These are phyloP conservation scores for Suillus discolor DNA, from an alignment of 768 basidiomycete genomes.

Conservation along the genomic window DNA sequence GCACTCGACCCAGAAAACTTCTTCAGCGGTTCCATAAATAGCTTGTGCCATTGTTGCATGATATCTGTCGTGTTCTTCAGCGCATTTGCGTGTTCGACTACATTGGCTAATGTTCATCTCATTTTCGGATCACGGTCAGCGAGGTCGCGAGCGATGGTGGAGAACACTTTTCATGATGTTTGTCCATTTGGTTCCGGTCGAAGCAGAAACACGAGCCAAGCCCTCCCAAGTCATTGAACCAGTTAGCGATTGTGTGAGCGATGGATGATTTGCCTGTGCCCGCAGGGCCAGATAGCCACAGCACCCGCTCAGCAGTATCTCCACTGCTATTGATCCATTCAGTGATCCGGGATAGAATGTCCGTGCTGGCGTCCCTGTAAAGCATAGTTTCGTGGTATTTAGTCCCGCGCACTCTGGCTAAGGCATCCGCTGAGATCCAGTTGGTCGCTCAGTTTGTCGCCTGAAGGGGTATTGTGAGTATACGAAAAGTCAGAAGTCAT, in stretches of 20 bases:
- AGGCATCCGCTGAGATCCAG: constrained; percentile 4
- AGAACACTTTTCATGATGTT: constrained; percentile 24
- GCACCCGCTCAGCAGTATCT: constrained; percentile 9
- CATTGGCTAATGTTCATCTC: not conserved
- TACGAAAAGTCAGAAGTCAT: not conserved
- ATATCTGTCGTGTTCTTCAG: constrained; percentile 3
- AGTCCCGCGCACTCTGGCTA: constrained; percentile 7
- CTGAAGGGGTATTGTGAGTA: not conserved
- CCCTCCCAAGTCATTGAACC: constrained; percentile 12
- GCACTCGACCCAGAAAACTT: constrained; percentile 8
- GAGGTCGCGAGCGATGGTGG: constrained; percentile 27
- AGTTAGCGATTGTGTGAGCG: constrained; percentile 19
- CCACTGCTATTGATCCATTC: constrained; percentile 15
- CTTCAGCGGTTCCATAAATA: constrained; percentile 19
- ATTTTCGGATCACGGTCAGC: constrained; percentile 18
- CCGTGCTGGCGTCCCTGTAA: constrained; percentile 20
- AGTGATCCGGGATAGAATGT: constrained; percentile 17
- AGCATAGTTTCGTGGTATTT: constrained; percentile 11
- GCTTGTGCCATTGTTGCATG: constrained; percentile 16
- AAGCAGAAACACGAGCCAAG: constrained; percentile 26
- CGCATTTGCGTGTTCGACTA: not conserved
- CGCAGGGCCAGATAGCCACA: constrained; percentile 16
- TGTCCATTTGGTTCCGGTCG: constrained; percentile 6
- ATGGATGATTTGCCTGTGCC: constrained; percentile 35
- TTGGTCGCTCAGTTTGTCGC: not conserved